Conservation (phyloP, 768 basidiomycete genomes). For the Clavulina sp. region DNA sequence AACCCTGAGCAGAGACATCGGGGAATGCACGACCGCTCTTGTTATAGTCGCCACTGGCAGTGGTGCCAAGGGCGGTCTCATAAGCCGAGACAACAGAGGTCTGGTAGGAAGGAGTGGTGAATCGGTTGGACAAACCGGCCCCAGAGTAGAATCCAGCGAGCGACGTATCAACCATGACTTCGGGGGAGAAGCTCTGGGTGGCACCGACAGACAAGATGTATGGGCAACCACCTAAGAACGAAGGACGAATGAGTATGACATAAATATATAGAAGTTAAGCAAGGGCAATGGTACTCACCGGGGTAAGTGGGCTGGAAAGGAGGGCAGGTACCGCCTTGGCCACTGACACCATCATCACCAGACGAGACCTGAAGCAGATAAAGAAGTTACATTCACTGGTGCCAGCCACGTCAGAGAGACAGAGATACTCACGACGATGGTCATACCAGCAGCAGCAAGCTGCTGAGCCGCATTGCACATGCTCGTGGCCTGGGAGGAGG, state of each 20-base stretch:
- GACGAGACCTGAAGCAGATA: too few relatives aligned
- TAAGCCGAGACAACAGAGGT: neutral
- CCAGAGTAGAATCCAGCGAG: neutral
- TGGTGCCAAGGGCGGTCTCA: neutral
- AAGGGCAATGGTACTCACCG: too few relatives aligned
- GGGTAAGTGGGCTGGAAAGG: neutral
- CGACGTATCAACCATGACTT: neutral
- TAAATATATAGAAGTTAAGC: too few relatives aligned
- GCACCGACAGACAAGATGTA: neutral
- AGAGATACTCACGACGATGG: neutral
- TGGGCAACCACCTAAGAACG: too few relatives aligned
- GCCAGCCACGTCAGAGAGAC: too few relatives aligned
- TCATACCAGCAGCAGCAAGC: neutral
- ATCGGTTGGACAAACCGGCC: neutral
- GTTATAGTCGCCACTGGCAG: neutral
- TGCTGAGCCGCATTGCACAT: neutral
- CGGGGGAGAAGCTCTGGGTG: neutral
- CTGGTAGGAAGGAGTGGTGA: neutral
- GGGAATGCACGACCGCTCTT: neutral
- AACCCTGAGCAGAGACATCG: neutral
- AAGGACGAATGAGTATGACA: too few relatives aligned
- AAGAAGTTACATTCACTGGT: too few relatives aligned
- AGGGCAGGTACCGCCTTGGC: neutral
- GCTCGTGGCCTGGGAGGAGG: neutral
- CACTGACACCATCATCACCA: neutral